phyloP scores from a whole-genome alignment of 768 basidiomycete species.

The Pleurotus ostreatus region DNA sequence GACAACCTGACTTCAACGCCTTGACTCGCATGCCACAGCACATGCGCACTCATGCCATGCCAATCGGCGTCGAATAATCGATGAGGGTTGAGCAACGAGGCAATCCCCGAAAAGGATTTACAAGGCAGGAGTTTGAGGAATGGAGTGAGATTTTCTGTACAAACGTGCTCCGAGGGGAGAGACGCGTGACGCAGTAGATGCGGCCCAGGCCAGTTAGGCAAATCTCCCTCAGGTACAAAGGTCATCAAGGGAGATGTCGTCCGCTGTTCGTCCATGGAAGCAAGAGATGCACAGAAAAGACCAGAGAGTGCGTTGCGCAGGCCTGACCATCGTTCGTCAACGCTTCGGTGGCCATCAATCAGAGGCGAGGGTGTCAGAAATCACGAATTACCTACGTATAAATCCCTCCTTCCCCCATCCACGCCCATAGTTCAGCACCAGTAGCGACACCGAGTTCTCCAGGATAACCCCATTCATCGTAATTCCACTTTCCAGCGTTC shows the following conservation, averaged over 20 bases:
- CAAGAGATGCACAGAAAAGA: slow-evolving; percentile 91
- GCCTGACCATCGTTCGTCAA: slow-evolving; percentile 78
- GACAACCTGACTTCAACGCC: slow-evolving; percentile 65
- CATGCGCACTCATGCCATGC: slow-evolving; percentile 85
- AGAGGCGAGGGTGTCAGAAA: neutral
- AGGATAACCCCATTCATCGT: slow-evolving; percentile 79
- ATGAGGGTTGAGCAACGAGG: slow-evolving; percentile 79
- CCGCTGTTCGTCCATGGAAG: slow-evolving; percentile 67
- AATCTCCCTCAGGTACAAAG: slow-evolving; percentile 58
- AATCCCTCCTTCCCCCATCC: slow-evolving; percentile 70
- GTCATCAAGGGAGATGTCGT: slow-evolving; percentile 64
- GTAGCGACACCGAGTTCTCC: slow-evolving; percentile 71
- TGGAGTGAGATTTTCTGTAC: slow-evolving; percentile 95
- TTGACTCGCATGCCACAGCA: slow-evolving; percentile 50
- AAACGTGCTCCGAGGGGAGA: slow-evolving; percentile 83
- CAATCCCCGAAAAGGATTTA: slow-evolving; percentile 83
- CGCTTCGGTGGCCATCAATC: slow-evolving; percentile 30
- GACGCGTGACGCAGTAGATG: slow-evolving; percentile 72
- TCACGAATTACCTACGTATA: slow-evolving; percentile 37
- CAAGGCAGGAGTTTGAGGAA: slow-evolving; percentile 95
- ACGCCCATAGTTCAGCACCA: slow-evolving; percentile 89
- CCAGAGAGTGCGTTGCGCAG: slow-evolving; percentile 89
- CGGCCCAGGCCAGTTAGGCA: slow-evolving; percentile 41
- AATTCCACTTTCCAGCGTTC: slow-evolving; percentile 92
- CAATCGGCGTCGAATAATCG: slow-evolving; percentile 86